A percentile compares a stretch with the other conserved stretches of the same genome.
phyloP scores from a whole-genome alignment of 169 alveolate species.

The Cyclospora cayetanensis region DNA sequence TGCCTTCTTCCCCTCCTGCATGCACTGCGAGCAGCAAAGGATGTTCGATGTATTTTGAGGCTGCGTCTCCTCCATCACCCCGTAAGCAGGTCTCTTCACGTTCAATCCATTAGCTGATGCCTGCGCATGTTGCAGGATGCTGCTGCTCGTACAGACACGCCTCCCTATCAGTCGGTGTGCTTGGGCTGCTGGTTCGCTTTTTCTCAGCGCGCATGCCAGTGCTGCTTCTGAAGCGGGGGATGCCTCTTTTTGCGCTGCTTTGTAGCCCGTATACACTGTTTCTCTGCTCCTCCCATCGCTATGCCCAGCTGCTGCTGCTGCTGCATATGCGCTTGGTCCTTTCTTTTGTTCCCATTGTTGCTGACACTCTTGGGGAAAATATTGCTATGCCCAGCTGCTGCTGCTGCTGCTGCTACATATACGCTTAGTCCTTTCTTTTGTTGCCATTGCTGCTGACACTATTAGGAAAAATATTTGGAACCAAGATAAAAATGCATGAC shows the following conservation, averaged over 20 bases:
- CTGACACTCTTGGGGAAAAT: neutral
- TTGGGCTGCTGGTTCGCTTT: neutral
- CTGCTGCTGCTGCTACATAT: neutral
- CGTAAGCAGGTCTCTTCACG: neutral
- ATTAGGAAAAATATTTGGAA: neutral
- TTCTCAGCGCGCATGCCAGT: neutral
- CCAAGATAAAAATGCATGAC: neutral
- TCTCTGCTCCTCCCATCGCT: no score
- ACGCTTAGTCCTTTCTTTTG: neutral
- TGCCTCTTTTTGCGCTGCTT: neutral
- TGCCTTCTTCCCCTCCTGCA: constrained; percentile 82
- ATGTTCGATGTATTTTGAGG: constrained; percentile 76
- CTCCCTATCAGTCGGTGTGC: no score
- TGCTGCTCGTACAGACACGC: no score
- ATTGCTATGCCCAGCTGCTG: no score
- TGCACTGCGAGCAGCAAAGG: constrained; percentile 77
- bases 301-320: neutral
- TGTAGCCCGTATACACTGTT: no score
- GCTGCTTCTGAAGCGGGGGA: neutral
- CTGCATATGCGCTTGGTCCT: neutral
- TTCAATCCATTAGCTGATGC: neutral
- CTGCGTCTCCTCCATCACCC: constrained; percentile 31
- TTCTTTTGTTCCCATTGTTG: neutral
- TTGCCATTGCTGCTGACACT: neutral
- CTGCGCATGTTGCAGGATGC: neutral